A percentile compares a stretch with the other conserved stretches of the same genome.
Conservation (phyloP, 371 early-diverging fungal species). For the Dichotomocladium elegans region DNA sequence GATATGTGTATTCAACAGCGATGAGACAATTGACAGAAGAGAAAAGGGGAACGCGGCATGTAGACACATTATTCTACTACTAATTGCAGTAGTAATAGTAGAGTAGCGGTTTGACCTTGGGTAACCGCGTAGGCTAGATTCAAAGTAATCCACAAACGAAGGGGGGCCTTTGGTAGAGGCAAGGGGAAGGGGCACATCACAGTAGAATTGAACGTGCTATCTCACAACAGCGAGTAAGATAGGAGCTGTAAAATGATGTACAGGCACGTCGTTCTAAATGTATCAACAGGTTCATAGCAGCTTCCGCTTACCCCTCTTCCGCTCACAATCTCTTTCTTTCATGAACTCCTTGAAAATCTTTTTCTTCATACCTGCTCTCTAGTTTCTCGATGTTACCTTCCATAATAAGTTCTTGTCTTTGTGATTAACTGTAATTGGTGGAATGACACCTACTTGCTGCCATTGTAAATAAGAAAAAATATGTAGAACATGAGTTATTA, state of each 20-base stretch:
- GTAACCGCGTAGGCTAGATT: too few relatives aligned
- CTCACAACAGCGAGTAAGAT: not conserved
- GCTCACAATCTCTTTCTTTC: not conserved
- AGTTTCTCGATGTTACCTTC: not conserved
- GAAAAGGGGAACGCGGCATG: too few relatives aligned
- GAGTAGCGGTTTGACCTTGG: too few relatives aligned
- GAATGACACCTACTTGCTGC: too few relatives aligned
- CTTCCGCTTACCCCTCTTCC: not conserved
- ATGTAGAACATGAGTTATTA: too few relatives aligned
- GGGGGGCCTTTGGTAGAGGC: too few relatives aligned
- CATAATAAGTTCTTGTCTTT: not conserved
- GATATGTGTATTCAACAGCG: not conserved
- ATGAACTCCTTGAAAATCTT: not conserved
- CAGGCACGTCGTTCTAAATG: too few relatives aligned
- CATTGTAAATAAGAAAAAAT: too few relatives aligned
- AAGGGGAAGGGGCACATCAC: not conserved
- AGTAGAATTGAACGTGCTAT: conserved; percentile 3
- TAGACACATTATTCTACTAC: too few relatives aligned
- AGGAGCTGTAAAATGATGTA: conserved; percentile 8
- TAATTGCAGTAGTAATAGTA: too few relatives aligned
- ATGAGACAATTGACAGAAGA: not conserved
- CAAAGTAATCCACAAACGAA: too few relatives aligned
- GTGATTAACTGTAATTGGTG: not conserved
- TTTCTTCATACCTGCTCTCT: not conserved
- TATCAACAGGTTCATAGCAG: not conserved